Evolutionary conservation across 2,329 filamentous ascomycete species (phyloP).

Genomic region (Talaromyces rugulosus): DNA sequence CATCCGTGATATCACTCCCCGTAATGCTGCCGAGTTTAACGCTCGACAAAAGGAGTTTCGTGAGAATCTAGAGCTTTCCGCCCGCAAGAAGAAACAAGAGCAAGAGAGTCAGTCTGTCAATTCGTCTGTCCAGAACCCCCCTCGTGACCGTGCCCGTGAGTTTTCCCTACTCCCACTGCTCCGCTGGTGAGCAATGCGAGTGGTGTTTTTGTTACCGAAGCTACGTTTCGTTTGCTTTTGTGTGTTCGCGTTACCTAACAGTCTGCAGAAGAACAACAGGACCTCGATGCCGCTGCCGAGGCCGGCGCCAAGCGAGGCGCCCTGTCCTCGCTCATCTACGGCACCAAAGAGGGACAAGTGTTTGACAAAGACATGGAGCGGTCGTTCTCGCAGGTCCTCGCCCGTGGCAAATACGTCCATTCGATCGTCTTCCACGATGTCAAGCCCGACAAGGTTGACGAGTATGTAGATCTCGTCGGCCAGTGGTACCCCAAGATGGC

Average conservation of each 20-base stretch:
- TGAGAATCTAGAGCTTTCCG: conserved; percentile 65
- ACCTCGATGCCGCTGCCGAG: conserved; percentile 54
- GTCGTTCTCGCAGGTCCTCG: conserved; percentile 91
- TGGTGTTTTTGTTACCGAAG: conserved; percentile 29
- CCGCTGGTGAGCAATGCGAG: conserved; percentile 44
- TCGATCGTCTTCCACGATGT: conserved; percentile 96
- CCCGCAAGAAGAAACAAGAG: conserved; percentile 70
- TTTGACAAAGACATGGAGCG: conserved; percentile 94
- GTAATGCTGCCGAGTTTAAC: conserved; percentile 72
- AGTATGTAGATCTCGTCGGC: conserved; percentile 86
- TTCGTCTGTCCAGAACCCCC: conserved; percentile 39
- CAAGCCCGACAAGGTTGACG: conserved; percentile 90
- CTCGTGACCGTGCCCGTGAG: conserved; percentile 33
- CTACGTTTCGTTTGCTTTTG: conserved; percentile 43
- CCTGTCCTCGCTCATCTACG: conserved; percentile 87
- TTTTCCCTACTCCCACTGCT: conserved; percentile 40
- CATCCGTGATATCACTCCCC: conserved; percentile 76
- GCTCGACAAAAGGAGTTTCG: conserved; percentile 82
- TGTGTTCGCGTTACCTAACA: conserved; percentile 38
- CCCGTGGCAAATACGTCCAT: conserved; percentile 96
- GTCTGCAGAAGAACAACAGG: conserved; percentile 54
- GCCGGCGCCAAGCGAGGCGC: conserved; percentile 64
- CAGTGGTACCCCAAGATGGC: conserved; percentile 92
- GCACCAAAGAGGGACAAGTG: conserved; percentile 90
- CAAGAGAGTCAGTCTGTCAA: conserved; percentile 74